Percentiles rank a stretch among this genome's conserved stretches.
Conservation (phyloP, 78 protist genomes). For the Reticulomyxa filosa region DNA sequence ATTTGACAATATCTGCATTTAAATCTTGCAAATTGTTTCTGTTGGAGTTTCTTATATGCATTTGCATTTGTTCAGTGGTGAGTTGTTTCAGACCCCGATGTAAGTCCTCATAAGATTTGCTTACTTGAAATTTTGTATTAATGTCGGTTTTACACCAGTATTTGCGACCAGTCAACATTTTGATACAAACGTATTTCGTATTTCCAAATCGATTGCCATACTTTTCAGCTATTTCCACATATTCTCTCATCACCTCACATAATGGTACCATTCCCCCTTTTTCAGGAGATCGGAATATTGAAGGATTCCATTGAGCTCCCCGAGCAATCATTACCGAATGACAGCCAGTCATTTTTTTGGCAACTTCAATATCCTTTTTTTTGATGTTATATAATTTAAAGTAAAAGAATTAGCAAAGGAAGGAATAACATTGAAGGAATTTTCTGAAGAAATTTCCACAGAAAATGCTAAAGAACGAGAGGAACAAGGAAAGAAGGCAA, state of each 20-base stretch:
- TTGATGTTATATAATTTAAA: too few relatives aligned
- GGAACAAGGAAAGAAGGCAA: background rate
- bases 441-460: background rate
- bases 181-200: background rate
- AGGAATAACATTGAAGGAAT: background rate
- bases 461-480: background rate
- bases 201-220: background rate
- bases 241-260: background rate
- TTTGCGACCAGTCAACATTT: too few relatives aligned
- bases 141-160: too few relatives aligned
- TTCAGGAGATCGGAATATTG: background rate
- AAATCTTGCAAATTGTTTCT: too few relatives aligned
- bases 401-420: background rate
- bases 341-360: background rate
- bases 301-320: constrained; percentile 11
- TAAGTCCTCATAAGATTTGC: too few relatives aligned
- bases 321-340: constrained; percentile 18
- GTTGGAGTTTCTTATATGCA: too few relatives aligned
- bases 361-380: background rate
- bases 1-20: too few relatives aligned
- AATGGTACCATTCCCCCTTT: background rate
- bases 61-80: too few relatives aligned
- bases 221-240: background rate
- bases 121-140: too few relatives aligned
- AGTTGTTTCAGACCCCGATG: too few relatives aligned